Evolutionary conservation across 2,329 filamentous ascomycete genomes (phyloP).

Genomic region (Nectriaceae sp.): DNA sequence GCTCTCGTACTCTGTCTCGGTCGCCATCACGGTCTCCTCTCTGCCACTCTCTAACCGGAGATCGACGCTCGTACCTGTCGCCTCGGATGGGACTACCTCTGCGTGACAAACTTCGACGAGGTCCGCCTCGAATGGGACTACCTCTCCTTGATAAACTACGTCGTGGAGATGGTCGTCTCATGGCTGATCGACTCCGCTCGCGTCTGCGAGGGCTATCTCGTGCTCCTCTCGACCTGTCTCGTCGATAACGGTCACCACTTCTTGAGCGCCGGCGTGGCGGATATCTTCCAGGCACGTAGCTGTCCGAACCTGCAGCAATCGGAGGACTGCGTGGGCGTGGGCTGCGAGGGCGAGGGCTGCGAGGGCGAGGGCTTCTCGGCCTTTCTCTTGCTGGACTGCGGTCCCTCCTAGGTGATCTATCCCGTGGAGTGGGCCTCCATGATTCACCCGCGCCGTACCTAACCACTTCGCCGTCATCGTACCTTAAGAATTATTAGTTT

Average conservation of each 20-base stretch:
- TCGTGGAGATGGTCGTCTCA: slow-evolving; percentile 40
- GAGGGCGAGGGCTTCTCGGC: slow-evolving; percentile 37
- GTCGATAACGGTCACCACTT: slow-evolving; percentile 44
- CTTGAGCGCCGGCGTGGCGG: slow-evolving; percentile 44
- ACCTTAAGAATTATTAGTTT: slow-evolving; percentile 40
- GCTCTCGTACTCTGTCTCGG: slow-evolving; percentile 32
- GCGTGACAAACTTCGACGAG: slow-evolving; percentile 40
- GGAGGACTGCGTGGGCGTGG: slow-evolving; percentile 39
- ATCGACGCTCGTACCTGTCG: slow-evolving; percentile 41
- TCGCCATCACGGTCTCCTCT: slow-evolving; percentile 33
- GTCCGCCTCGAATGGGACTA: slow-evolving; percentile 38
- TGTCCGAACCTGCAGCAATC: slow-evolving; percentile 43
- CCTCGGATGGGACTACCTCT: slow-evolving; percentile 38
- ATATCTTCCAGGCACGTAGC: slow-evolving; percentile 48
- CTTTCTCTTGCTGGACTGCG: slow-evolving; percentile 35
- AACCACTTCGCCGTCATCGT: slow-evolving; percentile 63
- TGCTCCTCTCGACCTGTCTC: slow-evolving; percentile 44
- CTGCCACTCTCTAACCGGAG: slow-evolving; percentile 39
- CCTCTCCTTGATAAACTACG: slow-evolving; percentile 40
- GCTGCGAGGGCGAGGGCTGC: slow-evolving; percentile 43
- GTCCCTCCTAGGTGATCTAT: slow-evolving; percentile 44
- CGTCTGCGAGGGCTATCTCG: slow-evolving; percentile 40
- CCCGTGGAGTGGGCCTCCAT: slow-evolving; percentile 58
- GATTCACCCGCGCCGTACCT: slow-evolving; percentile 64
- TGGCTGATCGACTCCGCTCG: slow-evolving; percentile 39